A percentile compares a stretch with the other conserved stretches of the same genome.
Evolutionary conservation across 257 asterid species (phyloP).

Genomic region (Ballota nigra): DNA sequence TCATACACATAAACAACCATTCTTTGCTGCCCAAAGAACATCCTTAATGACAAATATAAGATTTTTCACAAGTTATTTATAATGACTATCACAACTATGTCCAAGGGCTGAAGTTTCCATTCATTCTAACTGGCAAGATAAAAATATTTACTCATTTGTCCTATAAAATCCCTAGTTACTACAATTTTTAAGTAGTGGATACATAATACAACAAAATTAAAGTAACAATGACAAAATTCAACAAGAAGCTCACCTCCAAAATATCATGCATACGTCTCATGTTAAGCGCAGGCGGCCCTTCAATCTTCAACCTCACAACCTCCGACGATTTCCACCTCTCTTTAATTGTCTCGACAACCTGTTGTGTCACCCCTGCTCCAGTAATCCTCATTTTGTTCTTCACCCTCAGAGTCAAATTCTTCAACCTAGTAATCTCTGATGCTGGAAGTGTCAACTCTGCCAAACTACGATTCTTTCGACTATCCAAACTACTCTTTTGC

Average conservation of each 20-base stretch:
- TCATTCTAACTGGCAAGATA: slow-evolving; percentile 6
- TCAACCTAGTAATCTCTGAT: slow-evolving; percentile 72
- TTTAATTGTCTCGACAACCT: slow-evolving; percentile 72
- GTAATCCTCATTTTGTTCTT: slow-evolving; percentile 68
- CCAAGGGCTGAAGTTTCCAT: no score
- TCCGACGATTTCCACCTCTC: slow-evolving; percentile 84
- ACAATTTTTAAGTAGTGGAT: neutral
- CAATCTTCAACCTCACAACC: slow-evolving; percentile 82
- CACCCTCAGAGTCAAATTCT: slow-evolving; percentile 56
- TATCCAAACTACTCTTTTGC: slow-evolving; percentile 42
- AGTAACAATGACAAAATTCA: slow-evolving; percentile 2
- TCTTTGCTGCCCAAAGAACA: slow-evolving; percentile 4
- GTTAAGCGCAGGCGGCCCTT: slow-evolving; percentile 91
- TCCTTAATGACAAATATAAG: no score
- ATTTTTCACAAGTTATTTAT: neutral
- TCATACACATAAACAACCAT: neutral
- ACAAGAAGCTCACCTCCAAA: slow-evolving; percentile 62
- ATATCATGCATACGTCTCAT: slow-evolving; percentile 88
- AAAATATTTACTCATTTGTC: neutral
- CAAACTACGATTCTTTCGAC: slow-evolving; percentile 57
- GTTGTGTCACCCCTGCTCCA: slow-evolving; percentile 80
- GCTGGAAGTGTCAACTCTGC: slow-evolving; percentile 88
- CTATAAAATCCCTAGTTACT: neutral
- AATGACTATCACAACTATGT: neutral
- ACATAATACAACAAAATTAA: neutral